Base-by-base conservation (phyloP, 192 early-diverging fungal species). In the Funneliformis geosporum region DNA sequence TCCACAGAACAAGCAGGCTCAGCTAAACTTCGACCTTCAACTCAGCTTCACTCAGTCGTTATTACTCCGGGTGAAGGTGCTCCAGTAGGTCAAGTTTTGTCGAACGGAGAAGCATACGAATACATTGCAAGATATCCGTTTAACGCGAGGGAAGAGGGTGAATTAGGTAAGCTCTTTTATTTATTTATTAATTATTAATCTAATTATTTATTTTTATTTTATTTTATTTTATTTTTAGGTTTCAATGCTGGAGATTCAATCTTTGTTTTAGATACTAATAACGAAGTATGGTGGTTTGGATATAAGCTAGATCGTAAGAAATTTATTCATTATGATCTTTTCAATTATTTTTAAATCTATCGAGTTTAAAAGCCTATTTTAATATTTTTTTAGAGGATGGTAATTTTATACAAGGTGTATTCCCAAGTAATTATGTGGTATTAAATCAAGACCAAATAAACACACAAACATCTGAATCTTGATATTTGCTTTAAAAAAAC, bases 231-330 rank as follows among this genome's bases (percentile, higher is more conserved):
- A 18, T 55, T 55, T 11, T 55, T 55, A 55, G 86, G 86, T 10
- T 93, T 95, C 82, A 82, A 87, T 16, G 87, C 89, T 5, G 92
- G 91, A 38, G 92, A 93, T 74, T 85, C 87, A 0, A 91, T 95
- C 68, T 86, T 93, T 86, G 94, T 95, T 8, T 89, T 92, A 21
- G 94, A 95, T 80, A 86, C 88, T 69, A 92, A 88, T 75, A 92
- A 95, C 80, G 92, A 92, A 82, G 89, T 94, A 42, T 95, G 94
- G 94, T 95, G 94, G 94, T 89, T 93, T 88, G 94, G 94, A 16
- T 89, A 90, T 25, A 88, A 89, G 64, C 84, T 90, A n/a, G 78
- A 86, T 28, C 87, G 88, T 82, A 86, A 84, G 85, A 85, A 83
- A 81, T 83, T 6, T 59, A 60, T 18, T 73, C 43, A 79, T 42